phyloP scores from a whole-genome alignment of 371 early-diverging fungal genomes.

The Mucor irregularis region DNA sequence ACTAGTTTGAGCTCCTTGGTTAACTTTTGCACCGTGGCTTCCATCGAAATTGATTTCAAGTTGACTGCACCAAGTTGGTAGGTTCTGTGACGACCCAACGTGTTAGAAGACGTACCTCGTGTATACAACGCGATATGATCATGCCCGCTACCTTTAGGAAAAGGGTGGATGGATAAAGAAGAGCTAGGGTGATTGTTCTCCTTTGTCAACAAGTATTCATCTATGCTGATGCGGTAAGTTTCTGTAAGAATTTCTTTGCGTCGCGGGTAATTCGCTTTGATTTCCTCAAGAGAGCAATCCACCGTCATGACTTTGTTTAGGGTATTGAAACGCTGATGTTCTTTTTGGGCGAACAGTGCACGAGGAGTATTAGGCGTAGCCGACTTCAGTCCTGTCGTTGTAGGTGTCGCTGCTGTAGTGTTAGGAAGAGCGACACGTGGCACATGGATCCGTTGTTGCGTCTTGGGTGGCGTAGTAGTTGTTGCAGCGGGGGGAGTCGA shows the following conservation, averaged over 20 bases:
- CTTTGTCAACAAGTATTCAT: constrained; percentile 8
- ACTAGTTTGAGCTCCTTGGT: not conserved
- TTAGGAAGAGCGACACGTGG: too few relatives aligned
- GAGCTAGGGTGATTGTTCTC: too few relatives aligned
- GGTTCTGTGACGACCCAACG: not conserved
- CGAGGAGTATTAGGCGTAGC: not conserved
- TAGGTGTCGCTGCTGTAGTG: too few relatives aligned
- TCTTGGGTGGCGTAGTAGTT: too few relatives aligned
- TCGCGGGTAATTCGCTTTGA: constrained; percentile 2
- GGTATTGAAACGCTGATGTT: not conserved
- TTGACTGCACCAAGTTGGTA: constrained; percentile 6
- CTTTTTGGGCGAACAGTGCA: not conserved
- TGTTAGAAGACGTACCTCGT: not conserved
- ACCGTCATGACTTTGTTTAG: not conserved
- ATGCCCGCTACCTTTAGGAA: too few relatives aligned
- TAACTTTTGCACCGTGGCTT: constrained; percentile 4
- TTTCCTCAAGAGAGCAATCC: constrained; percentile 1
- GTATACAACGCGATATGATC: constrained; percentile 14
- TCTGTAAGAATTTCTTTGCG: not conserved
- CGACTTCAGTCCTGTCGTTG: too few relatives aligned
- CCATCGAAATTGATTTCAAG: not conserved
- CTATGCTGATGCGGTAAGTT: not conserved
- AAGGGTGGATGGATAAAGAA: too few relatives aligned
- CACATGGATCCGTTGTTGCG: too few relatives aligned
- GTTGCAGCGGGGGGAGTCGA: too few relatives aligned